phyloP scores from a whole-genome alignment of 345 rosid species.

The Bruguiera sexangula region DNA sequence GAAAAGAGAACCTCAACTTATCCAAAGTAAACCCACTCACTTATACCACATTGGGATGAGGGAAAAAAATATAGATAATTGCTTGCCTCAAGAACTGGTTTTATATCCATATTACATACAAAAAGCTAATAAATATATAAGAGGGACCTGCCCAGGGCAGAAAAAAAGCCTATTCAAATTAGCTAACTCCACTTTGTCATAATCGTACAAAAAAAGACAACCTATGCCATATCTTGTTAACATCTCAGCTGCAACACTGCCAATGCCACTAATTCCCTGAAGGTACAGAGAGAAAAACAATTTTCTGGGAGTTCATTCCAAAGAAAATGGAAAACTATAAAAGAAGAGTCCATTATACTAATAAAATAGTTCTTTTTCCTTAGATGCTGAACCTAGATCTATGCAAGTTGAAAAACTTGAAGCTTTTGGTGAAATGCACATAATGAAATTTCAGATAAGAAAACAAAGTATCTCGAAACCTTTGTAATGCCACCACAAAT shows the following conservation, averaged over 20 bases:
- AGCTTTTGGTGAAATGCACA: too few relatives aligned
- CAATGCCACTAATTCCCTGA: constrained; percentile 95
- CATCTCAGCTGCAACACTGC: constrained; percentile 99
- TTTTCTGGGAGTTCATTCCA: neutral
- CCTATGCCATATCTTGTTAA: constrained; percentile 96
- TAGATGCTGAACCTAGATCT: too few relatives aligned
- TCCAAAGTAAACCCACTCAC: neutral
- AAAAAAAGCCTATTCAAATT: constrained; percentile 95
- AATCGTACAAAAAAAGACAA: constrained; percentile 87
- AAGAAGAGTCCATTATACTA: too few relatives aligned
- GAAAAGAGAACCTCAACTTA: too few relatives aligned
- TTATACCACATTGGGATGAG: too few relatives aligned
- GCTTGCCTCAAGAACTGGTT: constrained; percentile 62
- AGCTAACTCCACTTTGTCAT: constrained; percentile 91
- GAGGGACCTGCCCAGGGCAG: constrained; percentile 82
- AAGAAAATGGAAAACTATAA: too few relatives aligned
- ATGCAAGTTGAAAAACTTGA: too few relatives aligned
- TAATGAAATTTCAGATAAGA: too few relatives aligned
- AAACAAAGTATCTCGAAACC: too few relatives aligned
- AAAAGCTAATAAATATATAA: neutral
- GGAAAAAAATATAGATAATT: constrained; percentile 7
- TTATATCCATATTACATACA: neutral
- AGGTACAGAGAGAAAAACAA: constrained; percentile 14
- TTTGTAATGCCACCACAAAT: too few relatives aligned
- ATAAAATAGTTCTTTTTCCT: too few relatives aligned